phyloP scores from a whole-genome alignment of 164 flowering plant species.

The Macadamia tetraphylla region DNA sequence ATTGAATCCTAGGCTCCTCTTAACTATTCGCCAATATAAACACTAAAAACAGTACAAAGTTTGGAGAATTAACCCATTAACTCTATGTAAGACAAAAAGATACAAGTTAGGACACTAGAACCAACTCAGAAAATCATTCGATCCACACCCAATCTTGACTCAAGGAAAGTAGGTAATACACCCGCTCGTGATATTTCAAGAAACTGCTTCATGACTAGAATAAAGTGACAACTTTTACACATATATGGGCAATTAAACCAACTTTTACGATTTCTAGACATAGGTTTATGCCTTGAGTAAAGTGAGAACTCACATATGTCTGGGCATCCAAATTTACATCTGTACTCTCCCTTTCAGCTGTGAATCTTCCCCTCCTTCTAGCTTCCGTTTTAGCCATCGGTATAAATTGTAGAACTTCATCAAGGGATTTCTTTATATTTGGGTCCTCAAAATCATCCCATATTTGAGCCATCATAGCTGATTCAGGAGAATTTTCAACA shows the following conservation, averaged over 20 bases:
- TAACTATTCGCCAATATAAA: too few relatives aligned
- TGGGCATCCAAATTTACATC: constrained; percentile 20
- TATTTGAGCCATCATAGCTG: constrained; percentile 17
- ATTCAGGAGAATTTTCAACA: constrained; percentile 17
- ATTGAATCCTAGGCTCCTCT: too few relatives aligned
- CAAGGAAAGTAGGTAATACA: background rate
- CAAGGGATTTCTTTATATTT: constrained; percentile 42
- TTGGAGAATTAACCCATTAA: too few relatives aligned
- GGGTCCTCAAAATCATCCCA: constrained; percentile 85
- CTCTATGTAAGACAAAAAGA: too few relatives aligned
- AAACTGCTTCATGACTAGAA: too few relatives aligned
- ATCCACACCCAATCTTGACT: background rate
- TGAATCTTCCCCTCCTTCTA: constrained; percentile 21
- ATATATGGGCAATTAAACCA: background rate
- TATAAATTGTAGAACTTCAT: constrained; percentile 59
- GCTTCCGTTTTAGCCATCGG: constrained; percentile 43
- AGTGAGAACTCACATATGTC: constrained; percentile 12
- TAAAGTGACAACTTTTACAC: too few relatives aligned
- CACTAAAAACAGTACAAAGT: too few relatives aligned
- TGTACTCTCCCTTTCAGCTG: constrained; percentile 22
- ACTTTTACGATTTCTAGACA: background rate
- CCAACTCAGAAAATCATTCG: background rate
- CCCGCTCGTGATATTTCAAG: too few relatives aligned
- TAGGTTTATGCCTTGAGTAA: background rate
- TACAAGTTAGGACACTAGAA: background rate